phyloP scores from a whole-genome alignment of 2,329 filamentous ascomycete species.

The Trichoderma pleuroti region DNA sequence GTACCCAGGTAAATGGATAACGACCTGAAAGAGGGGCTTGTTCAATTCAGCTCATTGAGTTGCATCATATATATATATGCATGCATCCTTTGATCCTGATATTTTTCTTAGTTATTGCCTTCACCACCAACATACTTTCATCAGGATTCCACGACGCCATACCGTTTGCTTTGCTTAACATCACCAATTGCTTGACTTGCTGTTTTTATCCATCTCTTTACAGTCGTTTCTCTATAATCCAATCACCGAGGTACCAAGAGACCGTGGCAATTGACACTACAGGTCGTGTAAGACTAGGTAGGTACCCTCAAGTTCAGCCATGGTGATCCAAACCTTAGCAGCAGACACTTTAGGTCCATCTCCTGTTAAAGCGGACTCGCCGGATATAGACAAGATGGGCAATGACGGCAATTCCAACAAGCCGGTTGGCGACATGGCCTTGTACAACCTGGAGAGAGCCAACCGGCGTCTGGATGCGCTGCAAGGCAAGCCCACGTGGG shows the following conservation, averaged over 20 bases:
- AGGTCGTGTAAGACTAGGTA: neutral
- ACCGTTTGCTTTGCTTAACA: neutral
- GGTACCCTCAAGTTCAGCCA: neutral
- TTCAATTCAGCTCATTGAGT: neutral
- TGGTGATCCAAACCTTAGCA: neutral
- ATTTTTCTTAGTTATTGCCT: neutral
- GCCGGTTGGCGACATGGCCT: neutral
- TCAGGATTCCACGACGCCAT: neutral
- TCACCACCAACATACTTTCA: neutral
- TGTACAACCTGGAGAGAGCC: neutral
- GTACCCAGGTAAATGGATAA: neutral
- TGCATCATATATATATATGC: neutral
- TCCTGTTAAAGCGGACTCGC: neutral
- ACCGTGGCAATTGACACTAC: neutral
- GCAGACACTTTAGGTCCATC: neutral
- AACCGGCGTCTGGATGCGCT: neutral
- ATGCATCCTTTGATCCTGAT: neutral
- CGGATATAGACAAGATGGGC: neutral
- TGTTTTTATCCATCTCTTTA: neutral
- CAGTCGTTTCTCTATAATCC: neutral
- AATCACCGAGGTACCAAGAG: neutral
- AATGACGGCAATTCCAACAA: neutral
- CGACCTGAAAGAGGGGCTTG: neutral
- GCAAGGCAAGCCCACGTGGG: neutral
- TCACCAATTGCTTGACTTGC: neutral